Conservation (phyloP, 441 rosid genomes). For the Adansonia grandidieri region DNA sequence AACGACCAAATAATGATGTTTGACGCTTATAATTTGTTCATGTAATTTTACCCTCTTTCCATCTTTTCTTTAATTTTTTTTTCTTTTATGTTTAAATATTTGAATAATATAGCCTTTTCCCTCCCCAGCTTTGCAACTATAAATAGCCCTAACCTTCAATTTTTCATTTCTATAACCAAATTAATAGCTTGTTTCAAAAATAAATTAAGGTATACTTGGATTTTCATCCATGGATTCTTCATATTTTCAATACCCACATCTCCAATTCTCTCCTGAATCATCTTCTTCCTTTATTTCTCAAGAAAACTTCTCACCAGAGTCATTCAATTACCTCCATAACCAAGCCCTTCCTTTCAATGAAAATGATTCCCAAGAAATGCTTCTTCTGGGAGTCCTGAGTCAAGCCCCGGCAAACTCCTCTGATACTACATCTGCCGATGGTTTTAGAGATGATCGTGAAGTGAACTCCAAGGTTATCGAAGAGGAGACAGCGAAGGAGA, state of each 20-base stretch:
- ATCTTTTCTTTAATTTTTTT: neutral
- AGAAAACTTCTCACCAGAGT: slow-evolving; percentile 34
- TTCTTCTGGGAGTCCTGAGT: slow-evolving; percentile 41
- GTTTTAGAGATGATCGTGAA: slow-evolving; percentile 34
- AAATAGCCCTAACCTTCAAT: slow-evolving; percentile 23
- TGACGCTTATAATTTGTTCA: slow-evolving; percentile 26
- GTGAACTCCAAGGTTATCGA: slow-evolving; percentile 25
- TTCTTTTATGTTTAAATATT: neutral
- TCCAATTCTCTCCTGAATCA: slow-evolving; percentile 40
- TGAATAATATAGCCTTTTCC: neutral
- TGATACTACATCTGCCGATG: too few species aligned
- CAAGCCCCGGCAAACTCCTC: slow-evolving; percentile 21
- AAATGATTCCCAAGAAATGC: slow-evolving; percentile 52
- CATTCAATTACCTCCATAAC: slow-evolving; percentile 9
- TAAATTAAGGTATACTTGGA: neutral
- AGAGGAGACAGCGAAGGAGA: slow-evolving; percentile 13
- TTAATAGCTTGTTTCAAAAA: neutral
- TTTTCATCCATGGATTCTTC: slow-evolving; percentile 40
- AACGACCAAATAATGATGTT: slow-evolving; percentile 36
- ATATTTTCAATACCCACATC: slow-evolving; percentile 36
- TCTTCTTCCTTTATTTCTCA: slow-evolving; percentile 38
- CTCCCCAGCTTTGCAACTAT: slow-evolving; percentile 20
- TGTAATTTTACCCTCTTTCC: slow-evolving; percentile 35
- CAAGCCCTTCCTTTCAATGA: slow-evolving; percentile 48
- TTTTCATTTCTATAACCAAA: neutral